Evolutionary conservation across 2,329 filamentous ascomycete species (phyloP), one percentile per base, ranked within the genome.

Genomic region (Monilinia polystroma): DNA sequence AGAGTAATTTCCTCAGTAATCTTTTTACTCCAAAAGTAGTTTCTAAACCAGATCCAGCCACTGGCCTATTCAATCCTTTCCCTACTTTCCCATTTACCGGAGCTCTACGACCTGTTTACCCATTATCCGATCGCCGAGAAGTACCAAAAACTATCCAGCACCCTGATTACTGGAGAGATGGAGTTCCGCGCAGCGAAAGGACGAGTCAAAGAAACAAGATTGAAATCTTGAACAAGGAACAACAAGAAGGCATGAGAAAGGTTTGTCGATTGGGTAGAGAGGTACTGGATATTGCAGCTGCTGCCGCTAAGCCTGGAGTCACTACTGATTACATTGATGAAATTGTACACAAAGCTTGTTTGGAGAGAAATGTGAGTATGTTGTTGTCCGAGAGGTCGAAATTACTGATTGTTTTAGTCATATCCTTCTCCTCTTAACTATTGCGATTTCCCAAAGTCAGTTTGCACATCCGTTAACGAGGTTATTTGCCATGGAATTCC

Each of bases 401-500:
- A 26, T 10, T 66, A 55, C 73, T 76, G 66, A 76, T 58, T 14
- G 32, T 12, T 23, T 56, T 70, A 97, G 93, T 91, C 93, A 12
- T 98, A 98, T 77, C 94, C 94, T 0, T 97, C 94, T 0, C 93
- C 94, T 1, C 82, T 98, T 45, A 97, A 97, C 81, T 98, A 98
- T 81, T 91, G 91, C 82, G 84, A 93, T 79, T 99, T 98, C 80
- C 95, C 95, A 71, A 99, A 99, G 81, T 99, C 95, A 0, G 91
- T 97, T 70, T 99, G 95, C 80, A 98, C 94, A 3, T 98, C 94
- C 3, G 81, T 91, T 60, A 99, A 99, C 82, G 95, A 99, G 80
- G 91, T 97, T 71, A 98, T 99, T 78, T 99, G 95, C 82, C 95
- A 99, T 82, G 95, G 95, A 64, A 99, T 99, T 70, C 95, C 95